Conservation (phyloP, 331 rosid species). For the Rhamnella rubrinervis region DNA sequence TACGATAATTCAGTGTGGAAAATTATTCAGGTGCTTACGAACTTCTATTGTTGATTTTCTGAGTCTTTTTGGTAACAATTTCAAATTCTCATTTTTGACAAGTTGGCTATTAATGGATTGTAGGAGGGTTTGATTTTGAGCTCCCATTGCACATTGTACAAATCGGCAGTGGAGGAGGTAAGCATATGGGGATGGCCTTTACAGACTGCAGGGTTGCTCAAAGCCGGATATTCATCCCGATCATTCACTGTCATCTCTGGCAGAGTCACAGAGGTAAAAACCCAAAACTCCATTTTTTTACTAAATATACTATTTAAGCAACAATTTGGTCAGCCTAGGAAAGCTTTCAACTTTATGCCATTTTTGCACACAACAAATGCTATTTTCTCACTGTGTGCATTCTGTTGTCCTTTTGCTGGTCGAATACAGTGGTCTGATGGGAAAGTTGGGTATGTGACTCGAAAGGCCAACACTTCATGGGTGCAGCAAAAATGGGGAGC, state of each 20-base stretch:
- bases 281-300: neutral
- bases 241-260: constrained; percentile 71
- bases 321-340: neutral
- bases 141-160: constrained; percentile 67
- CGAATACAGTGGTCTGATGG: constrained; percentile 71
- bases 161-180: constrained; percentile 69
- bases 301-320: neutral
- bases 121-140: constrained; percentile 70
- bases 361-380: constrained; percentile 1
- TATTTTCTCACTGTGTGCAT: neutral
- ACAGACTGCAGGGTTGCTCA: constrained; percentile 87
- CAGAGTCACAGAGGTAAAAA: constrained; percentile 72
- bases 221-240: constrained; percentile 50
- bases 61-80: neutral
- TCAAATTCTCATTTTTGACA: neutral
- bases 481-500: constrained; percentile 63
- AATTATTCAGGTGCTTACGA: constrained; percentile 56
- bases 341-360: neutral
- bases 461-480: constrained; percentile 74
- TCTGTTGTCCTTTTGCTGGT: constrained; percentile 15
- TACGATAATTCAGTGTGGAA: constrained; percentile 46
- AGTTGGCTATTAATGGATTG: constrained; percentile 9
- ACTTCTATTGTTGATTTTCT: neutral
- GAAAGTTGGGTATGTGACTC: constrained; percentile 44
- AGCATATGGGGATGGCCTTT: constrained; percentile 93